Evolutionary conservation across 257 asterid genomes (phyloP).

Genomic region (Jacaranda mimosifolia): DNA sequence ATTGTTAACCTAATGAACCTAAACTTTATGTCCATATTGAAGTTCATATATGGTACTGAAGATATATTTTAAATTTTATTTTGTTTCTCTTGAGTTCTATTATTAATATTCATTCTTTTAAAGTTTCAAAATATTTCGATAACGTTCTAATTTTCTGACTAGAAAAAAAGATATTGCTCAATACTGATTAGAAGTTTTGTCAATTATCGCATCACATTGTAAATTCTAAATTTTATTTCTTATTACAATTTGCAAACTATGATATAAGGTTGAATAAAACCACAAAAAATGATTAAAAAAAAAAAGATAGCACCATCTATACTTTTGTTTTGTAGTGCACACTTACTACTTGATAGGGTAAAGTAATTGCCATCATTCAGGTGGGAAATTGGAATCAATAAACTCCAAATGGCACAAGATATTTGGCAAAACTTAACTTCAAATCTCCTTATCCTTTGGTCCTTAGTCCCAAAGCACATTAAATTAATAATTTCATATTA

Average conservation of each 20-base stretch:
- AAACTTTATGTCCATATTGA: no score
- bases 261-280: not conserved
- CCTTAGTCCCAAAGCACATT: not conserved
- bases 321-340: not conserved
- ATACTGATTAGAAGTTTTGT: not conserved
- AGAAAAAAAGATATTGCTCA: not conserved
- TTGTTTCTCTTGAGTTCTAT: no score
- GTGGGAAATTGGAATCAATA: conserved; percentile 1
- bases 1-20: no score
- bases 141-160: no score
- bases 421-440: not conserved
- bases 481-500: not conserved
- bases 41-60: no score
- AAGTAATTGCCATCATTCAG: not conserved
- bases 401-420: conserved; percentile 3
- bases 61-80: no score
- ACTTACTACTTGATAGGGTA: not conserved
- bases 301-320: not conserved
- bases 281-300: not conserved
- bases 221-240: not conserved
- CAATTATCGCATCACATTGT: not conserved
- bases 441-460: not conserved
- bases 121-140: no score
- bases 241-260: not conserved
- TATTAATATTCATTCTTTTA: no score